Conservation (phyloP, 1,139 yeast genomes). For the Pneumocystis oryctolagi region DNA sequence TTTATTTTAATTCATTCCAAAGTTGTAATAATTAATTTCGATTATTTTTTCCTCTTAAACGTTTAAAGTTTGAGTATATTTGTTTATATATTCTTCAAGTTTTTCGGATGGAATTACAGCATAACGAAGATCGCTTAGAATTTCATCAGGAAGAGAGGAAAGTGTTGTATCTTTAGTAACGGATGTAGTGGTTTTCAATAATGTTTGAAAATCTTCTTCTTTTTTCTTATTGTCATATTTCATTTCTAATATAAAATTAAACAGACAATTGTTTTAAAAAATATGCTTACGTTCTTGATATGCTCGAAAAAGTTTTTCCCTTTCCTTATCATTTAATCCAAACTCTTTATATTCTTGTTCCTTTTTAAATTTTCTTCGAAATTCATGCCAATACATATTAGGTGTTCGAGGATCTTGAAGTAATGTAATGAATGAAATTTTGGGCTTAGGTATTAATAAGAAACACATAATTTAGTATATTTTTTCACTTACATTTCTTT, state of each 20-base stretch:
- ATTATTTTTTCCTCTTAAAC: not conserved
- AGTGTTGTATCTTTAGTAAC: not conserved
- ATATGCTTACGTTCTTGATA: slow-evolving; percentile 14
- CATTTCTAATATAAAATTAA: not conserved
- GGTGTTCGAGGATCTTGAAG: slow-evolving; percentile 21
- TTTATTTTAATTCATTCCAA: not conserved
- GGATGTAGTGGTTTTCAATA: not conserved
- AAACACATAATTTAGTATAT: not conserved
- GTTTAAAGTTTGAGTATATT: not conserved
- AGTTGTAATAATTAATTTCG: not conserved
- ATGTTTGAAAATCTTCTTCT: not conserved
- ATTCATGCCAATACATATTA: slow-evolving; percentile 31
- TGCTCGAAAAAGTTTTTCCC: slow-evolving; percentile 30
- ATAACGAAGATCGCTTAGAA: not conserved
- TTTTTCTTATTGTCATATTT: not conserved
- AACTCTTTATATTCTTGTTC: slow-evolving; percentile 22
- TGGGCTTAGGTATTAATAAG: slow-evolving; percentile 14
- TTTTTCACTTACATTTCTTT: slow-evolving; percentile 11
- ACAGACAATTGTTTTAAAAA: not conserved
- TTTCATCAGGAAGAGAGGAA: not conserved
- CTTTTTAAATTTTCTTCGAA: slow-evolving; percentile 29
- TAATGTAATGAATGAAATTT: slow-evolving; percentile 24
- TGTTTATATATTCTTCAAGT: not conserved
- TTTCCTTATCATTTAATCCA: slow-evolving; percentile 26
- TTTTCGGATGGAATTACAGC: not conserved